Base-by-base conservation (phyloP, 108 stramenopile species). In the Conticribra guillardii region DNA sequence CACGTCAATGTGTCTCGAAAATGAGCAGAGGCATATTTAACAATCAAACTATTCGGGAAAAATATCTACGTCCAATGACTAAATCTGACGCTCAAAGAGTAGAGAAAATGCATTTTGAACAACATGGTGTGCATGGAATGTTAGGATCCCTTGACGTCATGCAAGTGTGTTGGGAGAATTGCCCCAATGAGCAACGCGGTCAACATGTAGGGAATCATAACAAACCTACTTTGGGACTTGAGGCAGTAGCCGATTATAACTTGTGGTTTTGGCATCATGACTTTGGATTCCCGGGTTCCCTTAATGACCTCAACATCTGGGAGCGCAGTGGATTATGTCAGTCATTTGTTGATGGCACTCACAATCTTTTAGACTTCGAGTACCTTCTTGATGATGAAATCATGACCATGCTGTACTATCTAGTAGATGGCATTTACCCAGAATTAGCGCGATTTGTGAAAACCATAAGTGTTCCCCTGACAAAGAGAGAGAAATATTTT, bases 351-450 rank as follows among this genome's bases (percentile, higher is more conserved):
- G 7, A 57, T 60, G 51, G 45, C 15, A 60, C 41, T 4, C 46
- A 16, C 23, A 30, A 50, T 19, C 51, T 34, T 5, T 50, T 55
- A 22, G 66, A 59, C 30, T 66, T 72, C 11, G 47, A 55, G 16
- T 79, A 44, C 30, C 1, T 21, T 0, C 50, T 79, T 46, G 30
- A 50, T 49, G 66, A 30, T 21, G 53, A 67, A 41, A 31, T 22
- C 4, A 74, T 81, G 29, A 33, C 67, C 9, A 14, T 61, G 50
- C 26, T 71, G 1, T 78, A 61, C 44, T 31, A 28, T 51, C 55
- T 78, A 3, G 76, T 78, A 18, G 71, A 77, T 74, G 70, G 75
- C 1, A 82, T 77, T n/a, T 82, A 77, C 37, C 71, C 76, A 37
- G 2, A 5, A 15, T 44, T 54, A 26, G 4, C 44, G n/a, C 33